Conservation (phyloP, 192 early-diverging fungal species). For the Podila verticillata region DNA sequence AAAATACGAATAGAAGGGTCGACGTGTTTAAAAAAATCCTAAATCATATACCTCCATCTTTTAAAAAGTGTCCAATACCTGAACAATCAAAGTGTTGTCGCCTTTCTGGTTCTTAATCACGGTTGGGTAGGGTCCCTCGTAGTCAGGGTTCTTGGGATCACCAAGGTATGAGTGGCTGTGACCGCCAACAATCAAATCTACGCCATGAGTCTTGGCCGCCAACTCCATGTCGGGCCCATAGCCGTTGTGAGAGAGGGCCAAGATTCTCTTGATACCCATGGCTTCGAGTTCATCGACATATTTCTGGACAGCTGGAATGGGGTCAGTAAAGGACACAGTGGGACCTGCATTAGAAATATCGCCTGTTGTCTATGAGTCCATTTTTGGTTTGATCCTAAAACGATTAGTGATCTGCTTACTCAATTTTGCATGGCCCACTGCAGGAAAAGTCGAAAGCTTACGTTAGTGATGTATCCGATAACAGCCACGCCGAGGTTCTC, state of each 20-base stretch:
- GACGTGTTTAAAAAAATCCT: not conserved
- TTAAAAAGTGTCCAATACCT: slow-evolving; percentile 52
- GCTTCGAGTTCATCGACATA: slow-evolving; percentile 68
- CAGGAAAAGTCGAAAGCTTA: not conserved
- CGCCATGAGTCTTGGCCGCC: slow-evolving; percentile 64
- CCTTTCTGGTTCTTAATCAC: slow-evolving; percentile 69
- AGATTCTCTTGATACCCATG: slow-evolving; percentile 71
- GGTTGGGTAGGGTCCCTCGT: slow-evolving; percentile 77
- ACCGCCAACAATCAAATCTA: slow-evolving; percentile 76
- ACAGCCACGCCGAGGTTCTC: slow-evolving; percentile 72
- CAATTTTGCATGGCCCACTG: too few relatives aligned
- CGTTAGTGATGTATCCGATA: slow-evolving; percentile 72
- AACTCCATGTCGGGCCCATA: slow-evolving; percentile 76
- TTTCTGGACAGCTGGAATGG: slow-evolving; percentile 66
- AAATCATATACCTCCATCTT: not conserved
- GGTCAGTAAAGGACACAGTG: slow-evolving; percentile 64
- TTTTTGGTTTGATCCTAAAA: not conserved
- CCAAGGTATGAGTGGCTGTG: slow-evolving; percentile 79
- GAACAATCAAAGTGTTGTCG: slow-evolving; percentile 73
- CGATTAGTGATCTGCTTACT: not conserved
- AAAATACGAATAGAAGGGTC: slow-evolving; percentile 1
- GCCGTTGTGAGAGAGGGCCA: slow-evolving; percentile 78
- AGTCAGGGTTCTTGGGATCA: slow-evolving; percentile 57
- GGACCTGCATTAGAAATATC: slow-evolving; percentile 63
- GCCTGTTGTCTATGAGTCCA: slow-evolving; percentile 52